Conservation (phyloP, 768 basidiomycete species). For the Pleurotus djamor region DNA sequence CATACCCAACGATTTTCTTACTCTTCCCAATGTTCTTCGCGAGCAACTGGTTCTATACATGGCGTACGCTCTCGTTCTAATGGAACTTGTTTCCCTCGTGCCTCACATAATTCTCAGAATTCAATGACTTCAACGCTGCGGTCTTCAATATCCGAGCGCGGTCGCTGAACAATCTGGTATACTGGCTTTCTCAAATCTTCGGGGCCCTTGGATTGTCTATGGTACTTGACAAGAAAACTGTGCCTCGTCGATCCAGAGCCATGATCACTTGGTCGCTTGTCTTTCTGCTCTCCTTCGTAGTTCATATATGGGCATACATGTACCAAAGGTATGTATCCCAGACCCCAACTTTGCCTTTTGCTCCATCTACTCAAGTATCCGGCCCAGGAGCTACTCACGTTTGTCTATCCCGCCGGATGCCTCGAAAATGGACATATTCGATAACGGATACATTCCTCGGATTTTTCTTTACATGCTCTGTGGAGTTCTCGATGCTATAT, state of each 20-base stretch:
- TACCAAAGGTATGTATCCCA: constrained; percentile 69
- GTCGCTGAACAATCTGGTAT: constrained; percentile 74
- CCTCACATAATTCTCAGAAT: constrained; percentile 42
- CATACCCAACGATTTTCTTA: constrained; percentile 71
- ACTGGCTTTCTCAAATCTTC: constrained; percentile 77
- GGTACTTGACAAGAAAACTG: constrained; percentile 54
- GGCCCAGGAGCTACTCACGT: constrained; percentile 55
- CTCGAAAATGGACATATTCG: constrained; percentile 56
- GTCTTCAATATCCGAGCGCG: constrained; percentile 79
- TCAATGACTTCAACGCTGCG: constrained; percentile 74
- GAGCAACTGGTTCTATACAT: constrained; percentile 84
- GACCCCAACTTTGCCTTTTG: no score
- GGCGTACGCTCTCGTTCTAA: constrained; percentile 43
- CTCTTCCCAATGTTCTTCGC: constrained; percentile 88
- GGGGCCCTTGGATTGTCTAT: constrained; percentile 71
- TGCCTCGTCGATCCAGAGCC: constrained; percentile 66
- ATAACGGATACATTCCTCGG: constrained; percentile 48
- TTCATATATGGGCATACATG: constrained; percentile 74
- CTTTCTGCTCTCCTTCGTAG: constrained; percentile 60
- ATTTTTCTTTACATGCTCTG: constrained; percentile 68
- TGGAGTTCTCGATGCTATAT: constrained; percentile 77
- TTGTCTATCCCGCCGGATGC: constrained; percentile 34
- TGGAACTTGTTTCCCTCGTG: not conserved
- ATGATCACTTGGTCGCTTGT: constrained; percentile 66
- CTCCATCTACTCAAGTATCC: not conserved